Conservation (phyloP, 2,329 filamentous ascomycete species). For the Neurospora crassa region DNA sequence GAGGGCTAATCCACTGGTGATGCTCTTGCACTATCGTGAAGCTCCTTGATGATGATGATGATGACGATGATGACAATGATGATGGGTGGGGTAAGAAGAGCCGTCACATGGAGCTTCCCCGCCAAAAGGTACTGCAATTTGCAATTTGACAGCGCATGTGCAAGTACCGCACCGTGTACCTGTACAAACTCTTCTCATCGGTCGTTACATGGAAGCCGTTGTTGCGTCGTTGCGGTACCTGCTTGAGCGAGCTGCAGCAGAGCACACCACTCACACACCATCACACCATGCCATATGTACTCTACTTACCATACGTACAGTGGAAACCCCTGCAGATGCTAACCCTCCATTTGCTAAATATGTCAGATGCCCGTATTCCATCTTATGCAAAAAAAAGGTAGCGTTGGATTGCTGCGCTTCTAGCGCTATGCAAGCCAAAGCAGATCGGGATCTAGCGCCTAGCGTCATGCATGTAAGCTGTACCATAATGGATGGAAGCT, state of each 20-base stretch:
- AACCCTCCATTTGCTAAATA: no score
- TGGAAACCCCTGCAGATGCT: no score
- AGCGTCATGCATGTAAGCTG: not conserved
- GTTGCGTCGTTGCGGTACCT: not conserved
- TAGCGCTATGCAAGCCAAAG: not conserved
- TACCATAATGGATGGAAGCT: not conserved
- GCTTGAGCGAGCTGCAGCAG: not conserved
- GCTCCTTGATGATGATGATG: not conserved
- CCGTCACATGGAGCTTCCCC: not conserved
- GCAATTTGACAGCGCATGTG: not conserved
- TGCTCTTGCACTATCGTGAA: not conserved
- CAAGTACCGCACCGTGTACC: not conserved
- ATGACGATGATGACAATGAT: not conserved
- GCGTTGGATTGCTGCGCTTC: not conserved
- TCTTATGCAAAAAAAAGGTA: not conserved
- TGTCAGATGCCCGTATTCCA: no score
- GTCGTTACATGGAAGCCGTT: not conserved
- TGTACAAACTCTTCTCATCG: not conserved
- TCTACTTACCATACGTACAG: no score
- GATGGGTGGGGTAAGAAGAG: not conserved
- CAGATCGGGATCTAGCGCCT: not conserved
- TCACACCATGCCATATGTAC: no score
- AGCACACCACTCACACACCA: not conserved
- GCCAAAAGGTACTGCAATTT: not conserved
- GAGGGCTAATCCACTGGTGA: not conserved